Base-by-base conservation (phyloP, 2,329 filamentous ascomycete species). In the Claviceps quebecensis region DNA sequence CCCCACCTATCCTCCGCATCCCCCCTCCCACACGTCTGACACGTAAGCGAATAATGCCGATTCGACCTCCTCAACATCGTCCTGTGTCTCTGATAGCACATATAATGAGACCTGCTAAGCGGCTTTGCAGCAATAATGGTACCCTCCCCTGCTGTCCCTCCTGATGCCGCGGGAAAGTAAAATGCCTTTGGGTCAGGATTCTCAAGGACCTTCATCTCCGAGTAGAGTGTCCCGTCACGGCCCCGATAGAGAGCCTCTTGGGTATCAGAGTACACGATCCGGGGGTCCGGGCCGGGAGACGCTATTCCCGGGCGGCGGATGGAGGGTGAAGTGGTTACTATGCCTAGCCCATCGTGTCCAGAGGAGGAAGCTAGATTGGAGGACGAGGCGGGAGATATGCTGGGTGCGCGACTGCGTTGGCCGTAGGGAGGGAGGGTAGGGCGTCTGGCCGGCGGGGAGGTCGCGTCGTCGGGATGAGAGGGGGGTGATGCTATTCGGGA, bases 61-160 rank as follows among this genome's bases (percentile, higher is more conserved):
- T 80, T 80, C 54, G 65, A 64, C 50, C 71, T 69, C 39, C 68
- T 63, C 50, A 72, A 67, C 72, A 80, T 75, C 46, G 63, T 67
- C 46, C 60, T 60, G 59, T 81, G 77, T 3, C 61, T 60, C 41
- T 71, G 69, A 52, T 73, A 68, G 61, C 77, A 81, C 52, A 63
- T 57, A 55, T 69, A 69, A 55, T 72, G 69, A 1, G 65, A 63
- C 46, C 73, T 67, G 48, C 63, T 67, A n/a, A 78, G 61, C 1
- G 72, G 67, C 7, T 61, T 61, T 1, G 76, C 66, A 17, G 65
- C 63, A 52, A 72, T 66, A 23, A 76, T 59, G 14, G 65, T 62
- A 44, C 67, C 66, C 5, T 67, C 13, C 43, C 43, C 60, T 2
- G 61, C 56, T 52, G 3, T 63, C 59, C 5, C 55, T 59, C 5